Evolutionary conservation across 2,329 filamentous ascomycete species (phyloP), one percentile per base, ranked within the genome.

Genomic region (Fusarium odoratissimum): DNA sequence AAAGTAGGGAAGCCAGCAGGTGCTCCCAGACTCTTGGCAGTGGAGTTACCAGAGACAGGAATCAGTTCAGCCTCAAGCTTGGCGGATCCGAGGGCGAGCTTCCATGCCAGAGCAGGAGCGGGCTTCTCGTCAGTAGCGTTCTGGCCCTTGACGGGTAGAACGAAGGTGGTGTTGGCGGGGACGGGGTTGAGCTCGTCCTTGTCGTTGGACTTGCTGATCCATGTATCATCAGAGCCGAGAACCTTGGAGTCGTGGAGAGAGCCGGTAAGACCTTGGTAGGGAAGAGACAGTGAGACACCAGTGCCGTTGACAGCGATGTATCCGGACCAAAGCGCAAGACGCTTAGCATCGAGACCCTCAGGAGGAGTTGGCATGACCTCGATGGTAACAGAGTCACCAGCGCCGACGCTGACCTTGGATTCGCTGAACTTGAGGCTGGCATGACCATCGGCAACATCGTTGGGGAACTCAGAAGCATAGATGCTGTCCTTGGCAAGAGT

Each of bases 1-100:
- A 82, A 28, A 12, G 76, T 42, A 0, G 87, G 87, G 60, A 84
- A 85, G 17, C 68, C 68, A 37, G 67, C 67, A 2, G 68, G 68
- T 2, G 61, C 40, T 21, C 68, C 68, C 1, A 71, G 44, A 8
- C 67, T 71, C 60, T 71, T 71, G 10, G 55, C 28, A 14, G 52
- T 54, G 2, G 67, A 55, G 42, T 71, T 67, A 3, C 17, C 61
- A 25, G 60, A 54, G 5, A 84, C 57, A 11, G 84, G 82, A 1
- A 89, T 80, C 12, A 87, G 75, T 63, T 87, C 84, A 61, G 82
- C 81, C 49, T 81, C 83, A 17, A 88, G 52, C 28, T 81, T 78
- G 14, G 82, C 76, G 2, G 84, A 84, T 28, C 87, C 87, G 25
- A 88, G 83, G 30, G 82, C 81, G 19, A 88, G 72, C 30, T 80